A percentile compares a stretch with the other conserved stretches of the same genome.
Evolutionary conservation across 257 asterid genomes (phyloP).

Genomic region (Gentiana macrophylla): DNA sequence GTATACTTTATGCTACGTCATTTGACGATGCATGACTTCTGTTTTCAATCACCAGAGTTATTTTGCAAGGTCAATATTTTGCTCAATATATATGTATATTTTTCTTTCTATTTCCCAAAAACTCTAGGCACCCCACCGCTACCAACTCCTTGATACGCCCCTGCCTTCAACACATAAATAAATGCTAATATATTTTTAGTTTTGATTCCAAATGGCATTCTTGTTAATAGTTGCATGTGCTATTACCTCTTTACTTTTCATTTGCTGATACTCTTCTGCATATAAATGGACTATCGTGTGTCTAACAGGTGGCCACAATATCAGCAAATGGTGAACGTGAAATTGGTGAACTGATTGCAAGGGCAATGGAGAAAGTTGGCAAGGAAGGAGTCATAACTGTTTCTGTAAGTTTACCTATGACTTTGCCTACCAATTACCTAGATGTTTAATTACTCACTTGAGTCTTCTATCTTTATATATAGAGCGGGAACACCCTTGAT

Average conservation of each 20-base stretch:
- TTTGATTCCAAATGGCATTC: too few species aligned
- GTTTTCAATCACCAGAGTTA: too few species aligned
- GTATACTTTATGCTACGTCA: too few species aligned
- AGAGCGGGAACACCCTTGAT: constrained; percentile 82
- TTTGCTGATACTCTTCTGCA: background rate
- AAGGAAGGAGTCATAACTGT: constrained; percentile 88
- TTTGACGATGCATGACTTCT: too few species aligned
- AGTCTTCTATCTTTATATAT: constrained; percentile 7
- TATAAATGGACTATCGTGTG: constrained; percentile 9
- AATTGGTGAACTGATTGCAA: constrained; percentile 79
- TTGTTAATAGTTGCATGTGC: too few species aligned
- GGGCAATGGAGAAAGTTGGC: constrained; percentile 96
- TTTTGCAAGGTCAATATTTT: too few species aligned
- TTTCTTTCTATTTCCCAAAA: too few species aligned
- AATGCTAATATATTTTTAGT: too few species aligned
- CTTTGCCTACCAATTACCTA: constrained; percentile 5
- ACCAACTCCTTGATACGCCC: too few species aligned
- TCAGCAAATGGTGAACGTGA: constrained; percentile 85
- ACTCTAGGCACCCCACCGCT: too few species aligned
- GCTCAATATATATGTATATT: too few species aligned
- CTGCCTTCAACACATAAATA: too few species aligned
- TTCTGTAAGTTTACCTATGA: constrained; percentile 38
- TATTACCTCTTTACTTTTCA: background rate
- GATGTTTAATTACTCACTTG: constrained; percentile 1
- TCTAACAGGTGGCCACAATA: constrained; percentile 64